Percentiles rank a stretch among this genome's conserved stretches.
Conservation (phyloP, 441 rosid species). For the Rhodomyrtus psidioides region DNA sequence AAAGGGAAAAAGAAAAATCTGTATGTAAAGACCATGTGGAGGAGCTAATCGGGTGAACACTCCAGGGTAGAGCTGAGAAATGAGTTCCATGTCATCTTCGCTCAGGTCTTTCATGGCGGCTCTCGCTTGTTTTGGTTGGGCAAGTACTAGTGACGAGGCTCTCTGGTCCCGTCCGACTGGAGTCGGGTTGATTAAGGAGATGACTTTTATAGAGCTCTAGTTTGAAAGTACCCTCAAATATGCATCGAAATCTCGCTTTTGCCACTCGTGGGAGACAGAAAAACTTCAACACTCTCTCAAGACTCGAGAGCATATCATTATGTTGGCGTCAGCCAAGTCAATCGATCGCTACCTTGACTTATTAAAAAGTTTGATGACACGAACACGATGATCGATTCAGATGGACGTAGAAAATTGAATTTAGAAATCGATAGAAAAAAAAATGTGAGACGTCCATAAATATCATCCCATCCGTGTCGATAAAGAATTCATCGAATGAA, state of each 20-base stretch:
- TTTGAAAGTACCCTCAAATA: neutral
- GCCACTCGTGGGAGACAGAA: neutral
- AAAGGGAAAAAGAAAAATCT: neutral
- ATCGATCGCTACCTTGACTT: neutral
- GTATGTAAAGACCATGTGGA: slow-evolving; percentile 34
- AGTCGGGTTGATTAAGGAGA: neutral
- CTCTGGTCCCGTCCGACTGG: neutral
- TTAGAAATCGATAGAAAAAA: neutral
- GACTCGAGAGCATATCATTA: neutral
- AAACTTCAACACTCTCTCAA: no score
- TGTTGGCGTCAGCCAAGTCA: neutral
- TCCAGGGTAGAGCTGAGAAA: slow-evolving; percentile 35
- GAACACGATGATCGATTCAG: neutral
- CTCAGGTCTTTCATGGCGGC: slow-evolving; percentile 20
- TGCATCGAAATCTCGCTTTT: neutral
- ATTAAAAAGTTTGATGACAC: neutral
- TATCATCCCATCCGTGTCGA: neutral
- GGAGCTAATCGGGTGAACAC: slow-evolving; percentile 29
- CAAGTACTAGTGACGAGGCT: neutral
- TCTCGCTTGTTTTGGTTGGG: neutral
- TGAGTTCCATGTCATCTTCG: slow-evolving; percentile 34
- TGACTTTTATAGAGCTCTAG: neutral
- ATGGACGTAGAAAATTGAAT: neutral
- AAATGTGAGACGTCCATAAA: neutral
- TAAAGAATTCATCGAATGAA: neutral